Evolutionary conservation across 208 protist genomes (phyloP).

Genomic region (Leptomonas seymouri): DNA sequence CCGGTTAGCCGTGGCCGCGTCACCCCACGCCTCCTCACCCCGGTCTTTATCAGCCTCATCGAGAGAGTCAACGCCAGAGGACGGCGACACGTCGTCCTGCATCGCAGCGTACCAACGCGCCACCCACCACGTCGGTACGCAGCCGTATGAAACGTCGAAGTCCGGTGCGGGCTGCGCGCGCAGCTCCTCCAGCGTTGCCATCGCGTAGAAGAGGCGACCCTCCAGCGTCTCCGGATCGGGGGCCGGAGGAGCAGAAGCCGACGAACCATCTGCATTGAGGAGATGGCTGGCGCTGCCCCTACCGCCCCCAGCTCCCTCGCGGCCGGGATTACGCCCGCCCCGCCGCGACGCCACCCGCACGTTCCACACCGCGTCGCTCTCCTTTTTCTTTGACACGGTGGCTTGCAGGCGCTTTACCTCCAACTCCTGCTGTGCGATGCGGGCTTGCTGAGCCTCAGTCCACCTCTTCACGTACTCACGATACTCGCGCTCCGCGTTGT

Average conservation of each 20-base stretch:
- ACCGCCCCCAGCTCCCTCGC: neutral
- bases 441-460: constrained; percentile 44
- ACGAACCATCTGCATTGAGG: neutral
- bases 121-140: constrained; percentile 85
- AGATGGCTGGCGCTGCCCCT: neutral
- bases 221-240: constrained; percentile 32
- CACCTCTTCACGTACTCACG: constrained; percentile 48
- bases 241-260: neutral
- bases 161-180: constrained; percentile 22
- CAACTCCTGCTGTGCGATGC: constrained; percentile 33
- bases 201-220: constrained; percentile 36
- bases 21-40: neutral
- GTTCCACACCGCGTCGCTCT: constrained; percentile 38
- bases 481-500: constrained; percentile 38
- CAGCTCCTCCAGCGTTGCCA: constrained; percentile 35
- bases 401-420: constrained; percentile 31
- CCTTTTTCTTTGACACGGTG: constrained; percentile 40
- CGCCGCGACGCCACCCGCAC: constrained; percentile 32
- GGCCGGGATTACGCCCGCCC: constrained; percentile 12
- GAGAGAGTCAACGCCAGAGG: neutral
- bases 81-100: constrained; percentile 24
- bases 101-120: constrained; percentile 61
- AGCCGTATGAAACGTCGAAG: constrained; percentile 46
- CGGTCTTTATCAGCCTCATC: neutral
- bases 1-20: neutral